Conservation (phyloP, 768 basidiomycete species). For the Amanita pseudoporphyria region DNA sequence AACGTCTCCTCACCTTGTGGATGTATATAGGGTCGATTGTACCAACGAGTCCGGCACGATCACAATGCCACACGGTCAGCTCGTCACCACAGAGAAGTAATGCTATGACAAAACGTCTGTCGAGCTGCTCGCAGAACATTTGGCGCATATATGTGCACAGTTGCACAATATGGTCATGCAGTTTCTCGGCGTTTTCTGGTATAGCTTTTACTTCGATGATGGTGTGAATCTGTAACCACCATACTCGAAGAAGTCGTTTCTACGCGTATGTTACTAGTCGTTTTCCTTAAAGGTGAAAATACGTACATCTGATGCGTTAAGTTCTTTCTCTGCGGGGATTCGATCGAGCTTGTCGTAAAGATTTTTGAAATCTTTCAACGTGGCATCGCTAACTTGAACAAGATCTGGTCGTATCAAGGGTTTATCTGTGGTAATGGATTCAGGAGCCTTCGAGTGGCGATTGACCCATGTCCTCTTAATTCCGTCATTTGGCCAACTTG, state of each 20-base stretch:
- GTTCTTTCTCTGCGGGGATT: background rate
- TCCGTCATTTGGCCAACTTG: no score
- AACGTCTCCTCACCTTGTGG: conserved; percentile 1
- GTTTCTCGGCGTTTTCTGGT: background rate
- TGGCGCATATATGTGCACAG: conserved; percentile 9
- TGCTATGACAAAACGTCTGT: conserved; percentile 8
- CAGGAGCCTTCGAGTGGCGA: background rate
- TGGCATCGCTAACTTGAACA: background rate
- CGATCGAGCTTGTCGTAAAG: background rate
- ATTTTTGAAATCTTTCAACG: background rate
- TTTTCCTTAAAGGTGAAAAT: background rate
- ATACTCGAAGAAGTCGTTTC: background rate
- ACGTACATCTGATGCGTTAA: background rate
- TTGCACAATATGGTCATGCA: background rate
- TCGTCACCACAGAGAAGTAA: conserved; percentile 3
- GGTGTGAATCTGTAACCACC: background rate
- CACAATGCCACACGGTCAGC: conserved; percentile 5
- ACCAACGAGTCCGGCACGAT: conserved; percentile 9
- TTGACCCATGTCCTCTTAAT: background rate
- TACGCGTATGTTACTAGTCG: background rate
- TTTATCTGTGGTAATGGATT: background rate
- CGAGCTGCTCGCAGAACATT: conserved; percentile 9
- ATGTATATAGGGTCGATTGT: conserved; percentile 10
- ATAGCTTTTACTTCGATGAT: background rate
- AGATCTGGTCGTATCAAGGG: background rate